Percentiles rank a stretch among this genome's conserved stretches.
These are phyloP conservation scores for Aspergillus costaricaensis DNA, from an alignment of 2,329 filamentous ascomycete species.

Conservation along the genomic window DNA sequence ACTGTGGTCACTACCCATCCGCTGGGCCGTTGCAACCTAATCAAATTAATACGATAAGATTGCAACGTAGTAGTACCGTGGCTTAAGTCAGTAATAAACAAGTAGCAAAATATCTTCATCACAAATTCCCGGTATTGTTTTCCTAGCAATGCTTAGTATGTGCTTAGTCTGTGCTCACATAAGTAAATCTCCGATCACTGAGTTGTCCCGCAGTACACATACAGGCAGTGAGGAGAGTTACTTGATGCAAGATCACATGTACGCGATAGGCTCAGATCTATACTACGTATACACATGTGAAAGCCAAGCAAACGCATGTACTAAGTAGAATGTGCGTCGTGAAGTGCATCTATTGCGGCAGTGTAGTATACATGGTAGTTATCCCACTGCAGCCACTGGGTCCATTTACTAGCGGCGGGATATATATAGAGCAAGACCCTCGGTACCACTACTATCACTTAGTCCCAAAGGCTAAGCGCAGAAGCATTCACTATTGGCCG, in stretches of 20 bases:
- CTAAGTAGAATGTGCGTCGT: not conserved
- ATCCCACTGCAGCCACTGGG: not conserved
- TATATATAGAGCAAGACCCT: slow-evolving; percentile 1
- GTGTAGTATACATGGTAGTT: not conserved
- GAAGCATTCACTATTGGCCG: not conserved
- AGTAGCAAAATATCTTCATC: no score
- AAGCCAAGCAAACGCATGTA: not conserved
- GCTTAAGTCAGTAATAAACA: no score
- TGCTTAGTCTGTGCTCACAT: not conserved
- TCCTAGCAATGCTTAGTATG: no score
- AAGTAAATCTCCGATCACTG: not conserved
- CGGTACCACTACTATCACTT: not conserved
- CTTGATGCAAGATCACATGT: not conserved
- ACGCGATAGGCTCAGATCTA: not conserved
- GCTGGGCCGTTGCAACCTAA: not conserved
- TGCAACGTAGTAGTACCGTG: no score
- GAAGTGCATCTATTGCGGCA: not conserved
- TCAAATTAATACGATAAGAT: no score
- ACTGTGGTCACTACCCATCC: not conserved
- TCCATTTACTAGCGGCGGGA: not conserved
- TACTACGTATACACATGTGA: not conserved
- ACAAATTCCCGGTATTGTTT: no score
- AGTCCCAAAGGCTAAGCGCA: not conserved
- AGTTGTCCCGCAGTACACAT: not conserved
- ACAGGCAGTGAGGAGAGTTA: not conserved